phyloP scores from a whole-genome alignment of 2,329 filamentous ascomycete species.

The Cercospora sojina region DNA sequence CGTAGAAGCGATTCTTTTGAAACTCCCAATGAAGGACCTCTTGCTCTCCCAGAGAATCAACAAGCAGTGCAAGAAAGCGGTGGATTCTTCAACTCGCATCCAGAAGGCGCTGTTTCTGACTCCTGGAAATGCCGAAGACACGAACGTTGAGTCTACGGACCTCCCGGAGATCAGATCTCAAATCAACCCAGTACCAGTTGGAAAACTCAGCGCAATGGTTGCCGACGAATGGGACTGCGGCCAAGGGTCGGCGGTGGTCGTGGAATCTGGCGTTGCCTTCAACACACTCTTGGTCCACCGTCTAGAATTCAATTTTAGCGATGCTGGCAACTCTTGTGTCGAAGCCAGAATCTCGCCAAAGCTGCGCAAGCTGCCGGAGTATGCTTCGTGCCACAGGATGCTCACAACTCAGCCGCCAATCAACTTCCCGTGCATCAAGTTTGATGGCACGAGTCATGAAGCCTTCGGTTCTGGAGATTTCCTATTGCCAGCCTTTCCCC shows the following conservation, averaged over 20 bases:
- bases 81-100: neutral
- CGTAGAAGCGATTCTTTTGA: neutral
- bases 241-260: no score
- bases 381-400: neutral
- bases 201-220: no score
- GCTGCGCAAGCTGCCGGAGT: neutral
- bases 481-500: no score
- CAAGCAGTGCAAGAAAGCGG: neutral
- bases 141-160: neutral
- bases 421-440: neutral
- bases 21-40: neutral
- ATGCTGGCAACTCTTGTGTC: neutral
- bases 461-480: no score
- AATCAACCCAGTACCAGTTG: no score
- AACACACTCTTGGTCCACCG: no score
- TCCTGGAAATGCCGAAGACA: neutral
- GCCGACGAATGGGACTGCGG: no score
- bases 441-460: no score
- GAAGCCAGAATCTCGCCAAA: neutral
- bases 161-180: no score
- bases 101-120: neutral
- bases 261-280: no score
- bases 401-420: neutral
- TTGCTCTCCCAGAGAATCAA: neutral
- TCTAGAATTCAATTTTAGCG: no score